Evolutionary conservation across 805 yeast species (phyloP), one percentile per base, ranked within the genome.

Genomic region (Spathaspora hagerdaliae): DNA sequence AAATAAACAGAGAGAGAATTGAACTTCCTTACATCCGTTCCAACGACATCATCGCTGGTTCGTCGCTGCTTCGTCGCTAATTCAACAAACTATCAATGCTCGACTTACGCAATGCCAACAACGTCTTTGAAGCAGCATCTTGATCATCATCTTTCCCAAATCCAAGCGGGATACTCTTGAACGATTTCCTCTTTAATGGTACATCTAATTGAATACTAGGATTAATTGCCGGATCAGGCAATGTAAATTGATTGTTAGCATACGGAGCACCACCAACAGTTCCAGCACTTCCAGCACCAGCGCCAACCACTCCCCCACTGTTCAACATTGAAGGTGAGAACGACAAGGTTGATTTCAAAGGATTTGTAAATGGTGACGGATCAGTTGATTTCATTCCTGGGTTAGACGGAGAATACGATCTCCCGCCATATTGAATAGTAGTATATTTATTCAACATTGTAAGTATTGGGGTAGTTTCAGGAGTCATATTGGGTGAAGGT

Each of bases 1-100:
- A 19, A 19, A 19, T 19, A n/a, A n/a, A n/a, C n/a, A n/a, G n/a
- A n/a, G n/a, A n/a, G n/a, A n/a, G n/a, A n/a, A n/a, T n/a, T n/a
- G n/a, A n/a, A n/a, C n/a, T n/a, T n/a, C n/a, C n/a, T n/a, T n/a
- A n/a, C n/a, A n/a, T n/a, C n/a, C n/a, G n/a, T n/a, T n/a, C n/a
- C n/a, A n/a, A n/a, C n/a, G n/a, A n/a, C n/a, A n/a, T n/a, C n/a
- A n/a, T n/a, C n/a, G n/a, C n/a, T n/a, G n/a, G n/a, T n/a, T n/a
- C n/a, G n/a, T n/a, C n/a, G n/a, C n/a, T n/a, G n/a, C n/a, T n/a
- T n/a, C n/a, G n/a, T n/a, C n/a, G n/a, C n/a, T n/a, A n/a, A 49
- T 71, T 71, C 45, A 71, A 61, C 40, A 71, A 62, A 45, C 61
- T 64, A 39, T 70, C 74, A 37, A 71, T 71, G 47, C 69, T 65